Conservation (phyloP, 768 basidiomycete genomes). For the Podaxis carcinomalis region DNA sequence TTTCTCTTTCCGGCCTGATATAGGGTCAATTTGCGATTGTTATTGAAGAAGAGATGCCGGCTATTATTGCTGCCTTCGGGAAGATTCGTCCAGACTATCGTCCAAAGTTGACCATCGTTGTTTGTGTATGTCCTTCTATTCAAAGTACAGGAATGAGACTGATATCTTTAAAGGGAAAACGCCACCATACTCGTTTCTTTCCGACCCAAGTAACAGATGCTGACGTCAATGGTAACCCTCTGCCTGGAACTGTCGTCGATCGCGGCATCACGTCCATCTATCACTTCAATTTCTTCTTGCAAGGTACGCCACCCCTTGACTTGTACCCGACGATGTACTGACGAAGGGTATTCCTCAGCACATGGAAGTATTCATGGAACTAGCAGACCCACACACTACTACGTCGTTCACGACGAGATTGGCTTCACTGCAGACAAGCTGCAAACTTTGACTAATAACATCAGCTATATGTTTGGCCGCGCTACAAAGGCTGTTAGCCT, state of each 20-base stretch:
- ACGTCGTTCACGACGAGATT: slow-evolving; percentile 78
- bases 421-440: slow-evolving; percentile 63
- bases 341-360: slow-evolving; percentile 30
- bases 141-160: slow-evolving; percentile 6
- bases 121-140: slow-evolving; percentile 55
- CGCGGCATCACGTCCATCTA: slow-evolving; percentile 68
- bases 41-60: slow-evolving; percentile 58
- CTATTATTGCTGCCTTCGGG: slow-evolving; percentile 55
- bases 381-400: slow-evolving; percentile 75
- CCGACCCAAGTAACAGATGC: slow-evolving; percentile 47
- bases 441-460: slow-evolving; percentile 65
- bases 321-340: neutral
- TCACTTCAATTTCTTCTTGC: slow-evolving; percentile 63
- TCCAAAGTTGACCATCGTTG: slow-evolving; percentile 65
- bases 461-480: slow-evolving; percentile 78
- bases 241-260: slow-evolving; percentile 77
- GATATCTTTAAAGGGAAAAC: slow-evolving; percentile 33
- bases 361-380: slow-evolving; percentile 75
- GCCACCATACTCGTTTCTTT: slow-evolving; percentile 59
- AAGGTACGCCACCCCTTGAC: slow-evolving; percentile 35
- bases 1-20: slow-evolving; percentile 21
- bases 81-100: slow-evolving; percentile 40
- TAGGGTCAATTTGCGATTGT: slow-evolving; percentile 73
- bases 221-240: slow-evolving; percentile 68
- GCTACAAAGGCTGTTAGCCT: slow-evolving; percentile 87